A percentile compares a stretch with the other conserved stretches of the same genome.
phyloP scores from a whole-genome alignment of 208 protist species.

The Leishmania arabica region DNA sequence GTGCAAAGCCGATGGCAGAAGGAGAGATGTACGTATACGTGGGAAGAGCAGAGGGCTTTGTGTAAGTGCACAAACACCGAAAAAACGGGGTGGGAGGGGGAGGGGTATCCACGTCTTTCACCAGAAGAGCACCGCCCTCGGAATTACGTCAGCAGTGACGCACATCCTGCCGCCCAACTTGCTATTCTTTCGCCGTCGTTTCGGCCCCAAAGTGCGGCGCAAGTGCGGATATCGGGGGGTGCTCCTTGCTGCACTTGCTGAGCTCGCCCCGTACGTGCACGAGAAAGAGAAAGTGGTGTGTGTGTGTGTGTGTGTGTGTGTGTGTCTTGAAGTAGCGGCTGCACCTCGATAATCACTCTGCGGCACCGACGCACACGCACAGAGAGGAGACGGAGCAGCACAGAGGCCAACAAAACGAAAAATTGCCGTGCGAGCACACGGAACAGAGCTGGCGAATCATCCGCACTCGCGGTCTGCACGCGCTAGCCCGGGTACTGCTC shows the following conservation, averaged over 20 bases:
- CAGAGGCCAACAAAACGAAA: neutral
- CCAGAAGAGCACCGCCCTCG: neutral
- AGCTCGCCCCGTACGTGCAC: neutral
- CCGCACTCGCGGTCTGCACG: neutral
- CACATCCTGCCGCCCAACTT: neutral
- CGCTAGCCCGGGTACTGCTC: neutral
- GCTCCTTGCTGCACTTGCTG: neutral
- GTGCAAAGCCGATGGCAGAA: neutral
- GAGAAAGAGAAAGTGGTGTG: neutral
- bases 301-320: neutral
- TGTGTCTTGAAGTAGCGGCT: neutral
- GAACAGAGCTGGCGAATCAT: neutral
- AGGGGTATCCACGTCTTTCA: neutral
- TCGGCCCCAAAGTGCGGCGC: neutral
- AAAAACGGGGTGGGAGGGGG: neutral
- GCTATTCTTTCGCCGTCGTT: neutral
- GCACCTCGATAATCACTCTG: neutral
- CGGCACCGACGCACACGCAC: neutral
- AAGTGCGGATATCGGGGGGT: neutral
- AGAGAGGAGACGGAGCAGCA: neutral
- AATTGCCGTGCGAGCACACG: neutral
- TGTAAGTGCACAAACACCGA: neutral
- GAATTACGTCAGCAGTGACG: neutral
- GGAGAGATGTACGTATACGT: neutral
- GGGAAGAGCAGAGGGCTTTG: neutral